Percentiles rank a stretch among this genome's conserved stretches.
phyloP scores from a whole-genome alignment of 78 protist genomes.

The Corallochytrium limacisporum region DNA sequence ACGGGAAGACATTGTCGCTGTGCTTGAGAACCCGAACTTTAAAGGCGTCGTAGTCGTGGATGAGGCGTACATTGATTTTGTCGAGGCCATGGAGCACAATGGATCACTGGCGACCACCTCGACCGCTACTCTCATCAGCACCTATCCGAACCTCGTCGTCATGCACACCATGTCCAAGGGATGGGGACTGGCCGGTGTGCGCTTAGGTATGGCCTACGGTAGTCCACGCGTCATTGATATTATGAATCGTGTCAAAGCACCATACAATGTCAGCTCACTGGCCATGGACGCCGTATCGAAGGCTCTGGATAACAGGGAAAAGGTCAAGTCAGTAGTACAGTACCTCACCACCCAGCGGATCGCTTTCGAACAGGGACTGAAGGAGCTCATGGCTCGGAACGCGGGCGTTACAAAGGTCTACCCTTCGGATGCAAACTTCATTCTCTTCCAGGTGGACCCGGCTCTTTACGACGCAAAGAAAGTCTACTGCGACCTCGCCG shows the following conservation, averaged over 20 bases:
- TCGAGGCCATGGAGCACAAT: too few species aligned
- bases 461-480: background rate
- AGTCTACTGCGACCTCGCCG: conserved; percentile 21
- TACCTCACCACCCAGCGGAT: background rate
- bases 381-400: background rate
- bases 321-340: background rate
- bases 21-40: background rate
- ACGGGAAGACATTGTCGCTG: background rate
- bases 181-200: conserved; percentile 30
- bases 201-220: conserved; percentile 16
- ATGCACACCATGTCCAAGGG: conserved; percentile 38
- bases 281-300: conserved; percentile 1
- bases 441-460: background rate
- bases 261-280: conserved; percentile 25
- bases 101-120: too few species aligned
- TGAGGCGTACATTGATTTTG: conserved; percentile 37
- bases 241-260: conserved; percentile 27
- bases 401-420: background rate
- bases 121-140: background rate
- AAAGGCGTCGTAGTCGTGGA: conserved; percentile 22
- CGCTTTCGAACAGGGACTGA: too few species aligned
- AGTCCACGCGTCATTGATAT: background rate
- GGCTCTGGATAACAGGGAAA: background rate
- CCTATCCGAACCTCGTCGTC: conserved; percentile 26
- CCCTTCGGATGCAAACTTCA: conserved; percentile 29